Evolutionary conservation across 148 eudicot genomes (phyloP), one percentile per base, ranked within the genome.

Genomic region (Beta vulgaris): DNA sequence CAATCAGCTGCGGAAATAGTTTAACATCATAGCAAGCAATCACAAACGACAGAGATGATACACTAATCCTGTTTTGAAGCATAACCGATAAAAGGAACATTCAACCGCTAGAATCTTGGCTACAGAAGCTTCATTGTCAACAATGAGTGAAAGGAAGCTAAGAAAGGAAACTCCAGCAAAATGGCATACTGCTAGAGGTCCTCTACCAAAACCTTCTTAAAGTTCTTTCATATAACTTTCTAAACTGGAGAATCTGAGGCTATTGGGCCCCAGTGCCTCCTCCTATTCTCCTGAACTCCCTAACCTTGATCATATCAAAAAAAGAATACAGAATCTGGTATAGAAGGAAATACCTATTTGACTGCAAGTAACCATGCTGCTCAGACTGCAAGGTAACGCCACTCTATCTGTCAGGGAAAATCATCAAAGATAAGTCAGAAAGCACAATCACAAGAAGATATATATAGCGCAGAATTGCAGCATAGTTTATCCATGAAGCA

Each of bases 311-410:
- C 29, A 23, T 31, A 42, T 59, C 7, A 60, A 60, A 3, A 44
- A 39, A 21, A 43, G 1, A 76, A 2, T 13, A 76, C 1, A 68
- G n/a, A 51, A 26, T 23, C 3, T 36, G 49, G 19, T 36, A 39
- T 51, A 21, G 32, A 48, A 77, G 42, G 53, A 28, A 28, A 62
- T 25, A 67, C 81, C 69, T 25, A 48, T 54, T 37, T 64, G 4
- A 48, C 62, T 5, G 59, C 43, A 29, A n/a, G 23, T 78, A 61
- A 16, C 8, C 18, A 69, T 34, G 32, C 21, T 14, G 54, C 62
- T 40, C 28, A 32, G 26, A 51, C 44, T 16, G n/a, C 29, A 34
- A 7, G 43, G 9, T 29, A 32, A 65, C 26, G 34, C 42, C 29
- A 55, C 66, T 65, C 59, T 23, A 51, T 48, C 81, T 78, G 71